phyloP scores from a whole-genome alignment of 768 basidiomycete genomes.

The Tremella yokohamensis region DNA sequence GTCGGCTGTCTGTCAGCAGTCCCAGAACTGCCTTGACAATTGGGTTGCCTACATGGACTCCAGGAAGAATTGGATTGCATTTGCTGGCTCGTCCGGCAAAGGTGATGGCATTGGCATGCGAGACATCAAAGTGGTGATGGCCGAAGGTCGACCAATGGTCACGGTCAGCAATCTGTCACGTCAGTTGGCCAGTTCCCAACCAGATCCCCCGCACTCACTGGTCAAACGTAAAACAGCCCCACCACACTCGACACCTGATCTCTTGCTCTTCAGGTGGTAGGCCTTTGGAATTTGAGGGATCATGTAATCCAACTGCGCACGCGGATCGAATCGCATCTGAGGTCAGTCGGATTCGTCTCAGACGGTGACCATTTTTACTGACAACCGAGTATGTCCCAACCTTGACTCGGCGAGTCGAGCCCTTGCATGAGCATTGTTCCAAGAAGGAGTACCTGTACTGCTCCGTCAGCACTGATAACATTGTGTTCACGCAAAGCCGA shows the following conservation, averaged over 20 bases:
- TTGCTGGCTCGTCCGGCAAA: background rate
- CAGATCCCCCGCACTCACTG: background rate
- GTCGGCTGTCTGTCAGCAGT: background rate
- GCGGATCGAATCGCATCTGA: background rate
- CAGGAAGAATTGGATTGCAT: slow-evolving; percentile 2
- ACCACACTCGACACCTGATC: slow-evolving; percentile 1
- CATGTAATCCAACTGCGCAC: background rate
- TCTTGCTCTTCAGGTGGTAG: background rate
- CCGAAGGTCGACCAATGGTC: background rate
- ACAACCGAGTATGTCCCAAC: background rate
- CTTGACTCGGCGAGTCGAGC: background rate
- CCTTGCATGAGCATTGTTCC: slow-evolving; percentile 4
- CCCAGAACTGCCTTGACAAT: background rate
- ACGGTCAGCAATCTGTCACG: background rate
- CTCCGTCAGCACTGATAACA: background rate
- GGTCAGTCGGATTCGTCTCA: background rate
- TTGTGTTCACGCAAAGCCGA: background rate
- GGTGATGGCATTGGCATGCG: background rate
- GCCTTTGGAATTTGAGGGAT: background rate
- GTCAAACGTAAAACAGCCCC: slow-evolving; percentile 1
- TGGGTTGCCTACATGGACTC: background rate
- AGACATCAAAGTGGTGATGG: background rate
- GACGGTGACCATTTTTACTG: background rate
- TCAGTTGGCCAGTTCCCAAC: background rate
- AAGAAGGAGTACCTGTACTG: background rate